These are phyloP conservation scores for Ceratobasidium sp. DNA, from an alignment of 1,284 basidiomycete species.

Conservation along the genomic window DNA sequence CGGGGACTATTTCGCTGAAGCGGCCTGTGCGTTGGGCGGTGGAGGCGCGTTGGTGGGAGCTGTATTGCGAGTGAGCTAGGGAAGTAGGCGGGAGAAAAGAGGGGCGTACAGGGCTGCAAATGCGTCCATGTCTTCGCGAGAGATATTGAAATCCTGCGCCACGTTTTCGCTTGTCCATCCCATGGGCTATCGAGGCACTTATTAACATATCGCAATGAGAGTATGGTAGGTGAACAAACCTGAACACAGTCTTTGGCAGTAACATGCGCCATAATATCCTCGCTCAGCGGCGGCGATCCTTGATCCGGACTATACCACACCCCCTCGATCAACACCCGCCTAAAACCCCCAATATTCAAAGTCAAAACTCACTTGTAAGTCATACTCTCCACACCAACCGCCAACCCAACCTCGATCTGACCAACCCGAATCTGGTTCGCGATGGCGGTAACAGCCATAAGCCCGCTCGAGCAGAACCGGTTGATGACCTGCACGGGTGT, in stretches of 20 bases:
- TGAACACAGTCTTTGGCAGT: slow-evolving; percentile 79
- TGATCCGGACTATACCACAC: slow-evolving; percentile 69
- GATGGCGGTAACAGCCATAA: slow-evolving; percentile 86
- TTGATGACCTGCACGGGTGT: slow-evolving; percentile 85
- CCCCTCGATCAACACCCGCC: not conserved
- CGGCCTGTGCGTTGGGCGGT: slow-evolving; percentile 73
- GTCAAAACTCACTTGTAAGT: slow-evolving; percentile 71
- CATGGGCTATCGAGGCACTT: slow-evolving; percentile 72
- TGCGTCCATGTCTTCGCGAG: slow-evolving; percentile 86
- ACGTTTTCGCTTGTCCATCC: slow-evolving; percentile 90
- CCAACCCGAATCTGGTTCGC: slow-evolving; percentile 81
- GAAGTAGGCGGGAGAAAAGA: slow-evolving; percentile 60
- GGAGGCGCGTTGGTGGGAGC: slow-evolving; percentile 81
- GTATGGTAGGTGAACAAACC: too few relatives aligned
- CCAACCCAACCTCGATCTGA: slow-evolving; percentile 78
- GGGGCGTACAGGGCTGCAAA: slow-evolving; percentile 74
- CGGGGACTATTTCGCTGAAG: slow-evolving; percentile 84
- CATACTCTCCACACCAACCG: slow-evolving; percentile 88
- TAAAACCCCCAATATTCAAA: not conserved
- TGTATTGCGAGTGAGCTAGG: slow-evolving; percentile 23
- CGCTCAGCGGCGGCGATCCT: slow-evolving; percentile 57
- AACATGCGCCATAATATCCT: slow-evolving; percentile 63
- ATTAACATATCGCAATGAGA: too few relatives aligned
- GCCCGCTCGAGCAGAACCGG: slow-evolving; percentile 84
- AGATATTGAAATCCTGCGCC: slow-evolving; percentile 82